Evolutionary conservation across 2,329 filamentous ascomycete genomes (phyloP), one percentile per base, ranked within the genome.

Genomic region (Scorias spongiosa): DNA sequence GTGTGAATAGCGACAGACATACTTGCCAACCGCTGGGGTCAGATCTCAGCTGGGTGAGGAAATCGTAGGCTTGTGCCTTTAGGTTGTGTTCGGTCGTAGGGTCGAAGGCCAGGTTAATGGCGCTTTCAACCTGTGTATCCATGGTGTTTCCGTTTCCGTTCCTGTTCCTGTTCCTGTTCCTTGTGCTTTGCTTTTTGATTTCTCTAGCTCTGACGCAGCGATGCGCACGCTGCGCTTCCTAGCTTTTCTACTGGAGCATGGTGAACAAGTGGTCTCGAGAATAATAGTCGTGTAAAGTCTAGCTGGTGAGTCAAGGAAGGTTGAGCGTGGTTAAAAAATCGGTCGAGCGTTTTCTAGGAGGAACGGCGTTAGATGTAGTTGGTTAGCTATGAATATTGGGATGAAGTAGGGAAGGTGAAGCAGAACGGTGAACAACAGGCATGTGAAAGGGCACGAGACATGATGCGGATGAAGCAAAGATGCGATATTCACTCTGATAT

Each of bases 51-150:
- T 87, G 85, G 63, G 73, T 74, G 49, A 80, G 71, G 63, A 84
- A 93, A 44, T 86, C 77, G 62, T 84, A 83, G 52, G 89, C 88
- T 69, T 94, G 87, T 48, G 69, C 66, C 66, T 89, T 87, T 58
- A 93, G 72, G 52, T 71, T 66, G 57, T 76, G 78, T 64, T 88
- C 78, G 56, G 86, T 82, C 11, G 12, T 11, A 56, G 74, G 67
- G 65, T 89, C 81, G 70, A 80, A 91, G 65, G 86, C 85, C 68
- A 96, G 93, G 65, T 91, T 79, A 68, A 96, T 91, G 65, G 91
- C 91, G 69, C 85, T 89, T 68, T 91, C 84, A 64, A 95, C 80
- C 85, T 95, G 58, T 18, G 54, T 42, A 43, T 60, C 55, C 58
- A 61, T 59, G 38, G 2, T 40, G 38, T 20, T 26, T 26, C 20